Evolutionary conservation across 306 rosid genomes (phyloP).

Genomic region (Citrullus amarus): DNA sequence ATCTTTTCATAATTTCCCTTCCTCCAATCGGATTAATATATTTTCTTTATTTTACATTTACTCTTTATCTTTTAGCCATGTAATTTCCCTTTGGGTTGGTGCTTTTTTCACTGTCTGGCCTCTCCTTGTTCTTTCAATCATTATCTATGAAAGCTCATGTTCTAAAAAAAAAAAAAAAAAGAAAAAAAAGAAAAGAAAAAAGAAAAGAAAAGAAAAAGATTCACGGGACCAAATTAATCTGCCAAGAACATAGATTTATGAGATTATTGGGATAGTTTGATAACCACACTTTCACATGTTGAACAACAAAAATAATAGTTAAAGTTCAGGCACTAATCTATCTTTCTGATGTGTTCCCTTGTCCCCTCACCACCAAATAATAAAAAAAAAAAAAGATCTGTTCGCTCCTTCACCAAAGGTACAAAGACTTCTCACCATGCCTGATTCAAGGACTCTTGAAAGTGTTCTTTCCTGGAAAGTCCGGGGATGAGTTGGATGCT

Average conservation of each 20-base stretch:
- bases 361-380: neutral
- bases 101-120: neutral
- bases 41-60: neutral
- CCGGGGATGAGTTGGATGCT: conserved; percentile 66
- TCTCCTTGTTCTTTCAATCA: neutral
- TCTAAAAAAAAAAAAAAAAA: no score
- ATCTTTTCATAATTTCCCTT: neutral
- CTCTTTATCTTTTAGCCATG: neutral
- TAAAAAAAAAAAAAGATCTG: conserved; percentile 43
- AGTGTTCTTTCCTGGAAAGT: conserved; percentile 81
- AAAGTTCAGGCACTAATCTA: neutral
- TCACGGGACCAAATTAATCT: neutral
- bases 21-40: neutral
- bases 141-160: no score
- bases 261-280: neutral
- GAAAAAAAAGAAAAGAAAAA: no score
- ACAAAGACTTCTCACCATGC: conserved; percentile 86
- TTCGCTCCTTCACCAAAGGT: conserved; percentile 98
- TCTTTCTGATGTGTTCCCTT: neutral
- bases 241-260: neutral
- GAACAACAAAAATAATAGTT: neutral
- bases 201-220: neutral
- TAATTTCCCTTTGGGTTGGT: neutral
- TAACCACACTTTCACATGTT: neutral
- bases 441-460: conserved; percentile 88